Evolutionary conservation across 2,329 filamentous ascomycete genomes (phyloP).

Genomic region (Fusarium pseudoanthophilum): DNA sequence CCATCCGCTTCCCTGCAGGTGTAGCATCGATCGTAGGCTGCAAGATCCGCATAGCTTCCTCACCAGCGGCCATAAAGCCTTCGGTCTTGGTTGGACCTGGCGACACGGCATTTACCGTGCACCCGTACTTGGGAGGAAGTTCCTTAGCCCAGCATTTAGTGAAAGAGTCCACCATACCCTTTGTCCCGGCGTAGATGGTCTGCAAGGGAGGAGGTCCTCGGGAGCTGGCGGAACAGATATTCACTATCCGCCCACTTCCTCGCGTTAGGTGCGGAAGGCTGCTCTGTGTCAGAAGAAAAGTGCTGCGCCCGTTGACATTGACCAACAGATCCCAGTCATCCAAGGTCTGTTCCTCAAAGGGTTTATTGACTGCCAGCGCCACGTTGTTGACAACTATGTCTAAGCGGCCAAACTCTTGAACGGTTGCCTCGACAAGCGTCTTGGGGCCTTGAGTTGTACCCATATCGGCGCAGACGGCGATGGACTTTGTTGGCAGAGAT

Average conservation of each 20-base stretch:
- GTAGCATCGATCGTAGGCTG: not conserved
- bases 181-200: not conserved
- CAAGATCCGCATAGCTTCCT: not conserved
- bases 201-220: not conserved
- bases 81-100: not conserved
- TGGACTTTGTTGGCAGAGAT: not conserved
- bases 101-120: not conserved
- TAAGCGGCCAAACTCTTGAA: not conserved
- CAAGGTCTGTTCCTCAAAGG: not conserved
- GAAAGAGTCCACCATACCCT: not conserved
- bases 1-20: not conserved
- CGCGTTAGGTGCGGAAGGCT: not conserved
- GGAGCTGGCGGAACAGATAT: not conserved
- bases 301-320: not conserved
- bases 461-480: not conserved
- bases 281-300: not conserved
- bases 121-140: not conserved
- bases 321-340: not conserved
- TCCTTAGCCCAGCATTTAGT: not conserved
- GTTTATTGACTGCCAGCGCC: not conserved
- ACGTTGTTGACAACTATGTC: not conserved
- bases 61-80: not conserved
- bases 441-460: not conserved
- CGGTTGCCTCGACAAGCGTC: fast-evolving
- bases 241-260: not conserved